These are phyloP conservation scores for Verticillium nonalfalfae DNA, from an alignment of 2,329 filamentous ascomycete species.

Conservation along the genomic window DNA sequence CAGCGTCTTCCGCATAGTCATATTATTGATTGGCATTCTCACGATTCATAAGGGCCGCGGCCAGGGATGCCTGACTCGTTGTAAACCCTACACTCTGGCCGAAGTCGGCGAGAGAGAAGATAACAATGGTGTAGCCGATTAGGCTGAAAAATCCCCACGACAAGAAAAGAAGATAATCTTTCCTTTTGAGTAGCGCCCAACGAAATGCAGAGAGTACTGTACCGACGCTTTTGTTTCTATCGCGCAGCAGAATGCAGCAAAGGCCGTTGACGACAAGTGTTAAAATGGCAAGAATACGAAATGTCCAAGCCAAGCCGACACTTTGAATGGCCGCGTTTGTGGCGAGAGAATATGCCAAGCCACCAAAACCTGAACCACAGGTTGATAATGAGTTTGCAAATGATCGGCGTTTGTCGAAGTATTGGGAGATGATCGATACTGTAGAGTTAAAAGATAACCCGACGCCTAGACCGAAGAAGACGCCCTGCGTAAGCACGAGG, in stretches of 20 bases:
- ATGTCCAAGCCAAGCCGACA: slow-evolving; percentile 61
- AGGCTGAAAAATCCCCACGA: slow-evolving; percentile 66
- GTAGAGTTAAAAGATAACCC: slow-evolving; percentile 68
- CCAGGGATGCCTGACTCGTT: slow-evolving; percentile 60
- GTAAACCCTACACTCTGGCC: slow-evolving; percentile 61
- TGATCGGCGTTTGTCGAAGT: slow-evolving; percentile 63
- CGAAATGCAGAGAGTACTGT: slow-evolving; percentile 64
- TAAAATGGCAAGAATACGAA: slow-evolving; percentile 58
- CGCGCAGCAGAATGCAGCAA: slow-evolving; percentile 58
- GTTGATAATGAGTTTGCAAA: slow-evolving; percentile 64
- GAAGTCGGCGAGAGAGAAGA: slow-evolving; percentile 72
- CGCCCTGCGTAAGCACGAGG: slow-evolving; percentile 66
- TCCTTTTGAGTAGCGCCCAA: slow-evolving; percentile 49
- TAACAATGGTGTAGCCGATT: slow-evolving; percentile 68
- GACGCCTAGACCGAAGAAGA: slow-evolving; percentile 74
- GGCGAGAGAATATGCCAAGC: slow-evolving; percentile 61
- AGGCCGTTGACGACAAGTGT: slow-evolving; percentile 57
- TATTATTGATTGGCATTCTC: slow-evolving; percentile 17
- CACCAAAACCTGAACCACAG: slow-evolving; percentile 70
- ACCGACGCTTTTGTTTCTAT: slow-evolving; percentile 66
- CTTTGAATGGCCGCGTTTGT: slow-evolving; percentile 62
- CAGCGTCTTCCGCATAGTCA: not conserved
- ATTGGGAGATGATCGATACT: slow-evolving; percentile 64
- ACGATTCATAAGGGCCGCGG: slow-evolving; percentile 68
- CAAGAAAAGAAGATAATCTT: slow-evolving; percentile 59